Conservation (phyloP, 129 eudicot species). For the Helianthus tuberosus region DNA sequence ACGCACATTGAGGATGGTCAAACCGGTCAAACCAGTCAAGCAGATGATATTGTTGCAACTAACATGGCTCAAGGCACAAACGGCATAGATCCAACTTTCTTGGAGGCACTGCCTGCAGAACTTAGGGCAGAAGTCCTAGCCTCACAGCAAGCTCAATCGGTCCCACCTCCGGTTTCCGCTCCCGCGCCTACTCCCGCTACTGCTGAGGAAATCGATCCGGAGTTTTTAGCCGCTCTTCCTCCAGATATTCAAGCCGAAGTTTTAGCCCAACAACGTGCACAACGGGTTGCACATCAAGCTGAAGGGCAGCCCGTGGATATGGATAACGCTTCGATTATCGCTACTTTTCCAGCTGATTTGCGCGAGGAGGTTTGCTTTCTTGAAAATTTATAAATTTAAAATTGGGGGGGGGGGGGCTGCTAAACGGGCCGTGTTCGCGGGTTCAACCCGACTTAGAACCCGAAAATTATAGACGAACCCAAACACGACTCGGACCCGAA, state of each 20-base stretch:
- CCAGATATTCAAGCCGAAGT: slow-evolving; percentile 99
- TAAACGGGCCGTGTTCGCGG: too few species aligned
- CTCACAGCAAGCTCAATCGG: slow-evolving; percentile 85
- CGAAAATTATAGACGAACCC: too few species aligned
- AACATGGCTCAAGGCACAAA: slow-evolving; percentile 55
- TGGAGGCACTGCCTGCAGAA: slow-evolving; percentile 98
- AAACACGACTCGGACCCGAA: too few species aligned
- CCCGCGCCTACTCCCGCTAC: slow-evolving; percentile 62
- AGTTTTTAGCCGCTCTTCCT: slow-evolving; percentile 98
- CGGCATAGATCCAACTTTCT: slow-evolving; percentile 91
- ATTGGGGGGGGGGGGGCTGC: too few species aligned
- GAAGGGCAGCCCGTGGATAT: slow-evolving; percentile 99
- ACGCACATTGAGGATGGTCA: slow-evolving; percentile 40
- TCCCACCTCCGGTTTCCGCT: slow-evolving; percentile 60
- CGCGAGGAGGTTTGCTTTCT: slow-evolving; percentile 90
- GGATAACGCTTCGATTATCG: slow-evolving; percentile 98
- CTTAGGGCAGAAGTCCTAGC: slow-evolving; percentile 93
- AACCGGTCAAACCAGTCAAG: slow-evolving; percentile 46
- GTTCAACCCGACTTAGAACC: too few species aligned
- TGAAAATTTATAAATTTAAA: slow-evolving; percentile 7
- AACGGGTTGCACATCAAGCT: slow-evolving; percentile 84
- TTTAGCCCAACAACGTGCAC: slow-evolving; percentile 95
- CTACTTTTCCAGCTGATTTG: slow-evolving; percentile 96
- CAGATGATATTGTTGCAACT: slow-evolving; percentile 51
- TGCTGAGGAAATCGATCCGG: slow-evolving; percentile 96